Conservation (phyloP, 257 asterid genomes). For the Thymus mandschuricus region DNA sequence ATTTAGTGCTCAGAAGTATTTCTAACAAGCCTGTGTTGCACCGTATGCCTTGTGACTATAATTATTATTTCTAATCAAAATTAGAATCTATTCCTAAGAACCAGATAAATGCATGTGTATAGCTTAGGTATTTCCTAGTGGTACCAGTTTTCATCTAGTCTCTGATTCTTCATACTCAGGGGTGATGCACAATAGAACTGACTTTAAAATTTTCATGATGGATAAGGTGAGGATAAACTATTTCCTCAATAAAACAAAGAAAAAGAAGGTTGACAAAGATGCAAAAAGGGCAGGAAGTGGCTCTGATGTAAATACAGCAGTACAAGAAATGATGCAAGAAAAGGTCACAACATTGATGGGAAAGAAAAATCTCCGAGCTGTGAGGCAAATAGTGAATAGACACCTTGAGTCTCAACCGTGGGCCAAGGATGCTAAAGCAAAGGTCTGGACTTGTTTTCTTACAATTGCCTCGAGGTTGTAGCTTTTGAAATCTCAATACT, state of each 20-base stretch:
- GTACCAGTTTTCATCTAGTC: conserved; percentile 8
- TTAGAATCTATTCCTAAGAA: not conserved
- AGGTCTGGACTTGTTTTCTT: conserved; percentile 52
- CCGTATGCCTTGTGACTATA: not conserved
- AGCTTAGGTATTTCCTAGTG: conserved; percentile 8
- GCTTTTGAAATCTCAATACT: conserved; percentile 21
- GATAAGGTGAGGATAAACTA: conserved; percentile 76
- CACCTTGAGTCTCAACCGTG: conserved; percentile 71
- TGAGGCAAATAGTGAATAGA: conserved; percentile 65
- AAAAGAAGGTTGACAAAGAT: conserved; percentile 46
- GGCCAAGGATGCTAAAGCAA: conserved; percentile 84
- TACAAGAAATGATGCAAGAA: conserved; percentile 50
- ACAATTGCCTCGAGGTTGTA: conserved; percentile 4
- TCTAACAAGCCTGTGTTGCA: conserved; percentile 2
- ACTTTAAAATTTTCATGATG: conserved; percentile 31
- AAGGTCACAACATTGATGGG: conserved; percentile 72
- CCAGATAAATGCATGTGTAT: not conserved
- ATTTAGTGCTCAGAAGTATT: not conserved
- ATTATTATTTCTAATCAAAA: not conserved
- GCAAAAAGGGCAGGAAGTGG: conserved; percentile 45
- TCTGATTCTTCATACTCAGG: conserved; percentile 7
- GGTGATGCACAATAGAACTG: conserved; percentile 23
- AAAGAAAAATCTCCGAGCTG: conserved; percentile 77
- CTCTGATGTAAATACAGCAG: conserved; percentile 37
- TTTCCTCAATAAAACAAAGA: conserved; percentile 73